Base-by-base conservation (phyloP, 257 asterid species). In the Gentiana straminea region DNA sequence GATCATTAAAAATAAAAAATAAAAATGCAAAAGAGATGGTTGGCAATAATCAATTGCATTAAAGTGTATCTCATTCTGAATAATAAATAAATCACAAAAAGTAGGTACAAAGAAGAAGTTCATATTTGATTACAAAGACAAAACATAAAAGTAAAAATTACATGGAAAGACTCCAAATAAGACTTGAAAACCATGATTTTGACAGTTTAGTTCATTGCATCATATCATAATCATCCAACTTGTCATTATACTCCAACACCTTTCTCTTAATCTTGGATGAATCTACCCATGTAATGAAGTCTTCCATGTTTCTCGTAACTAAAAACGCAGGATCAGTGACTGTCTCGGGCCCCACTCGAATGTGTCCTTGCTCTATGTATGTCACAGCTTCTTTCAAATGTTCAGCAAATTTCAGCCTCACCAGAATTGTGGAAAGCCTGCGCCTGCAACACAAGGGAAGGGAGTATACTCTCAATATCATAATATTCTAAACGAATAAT, bases 261-360 rank as follows among this genome's bases (percentile, higher is more conserved):
- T 80, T 83, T 77, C 94, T 85, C 79, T 73, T 78, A 38, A 88
- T 83, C 89, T 83, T 92, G 1, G 97, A 88, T 15, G 97, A 78
- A 74, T 92, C 98, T 1, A 88, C 94, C 98, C 98, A 88, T 10
- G 98, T 92, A 50, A 88, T 60, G 34, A 88, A 85, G 77, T 88
- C 94, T 71, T 92, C 95, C 91, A 84, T 88, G 51, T 83, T 92
- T 75, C 97, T 80, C 2, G 97, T 88, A 11, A 92, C 92, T 37
- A 81, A 90, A 72, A 72, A 86, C 5, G 97, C 94, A 38, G 86
- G 89, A 59, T 92, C 95, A 1, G 84, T 77, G 46, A 92, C 71
- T 2, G 94, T 85, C 38, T 92, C 94, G 0, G 99, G 97, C 59
- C 99, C 99, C 11, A 92, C 94, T 15, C 99, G 94, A 66, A 88